These are phyloP conservation scores for Cyberlindnera mrakii DNA, from an alignment of 805 yeast genomes.

Conservation along the genomic window DNA sequence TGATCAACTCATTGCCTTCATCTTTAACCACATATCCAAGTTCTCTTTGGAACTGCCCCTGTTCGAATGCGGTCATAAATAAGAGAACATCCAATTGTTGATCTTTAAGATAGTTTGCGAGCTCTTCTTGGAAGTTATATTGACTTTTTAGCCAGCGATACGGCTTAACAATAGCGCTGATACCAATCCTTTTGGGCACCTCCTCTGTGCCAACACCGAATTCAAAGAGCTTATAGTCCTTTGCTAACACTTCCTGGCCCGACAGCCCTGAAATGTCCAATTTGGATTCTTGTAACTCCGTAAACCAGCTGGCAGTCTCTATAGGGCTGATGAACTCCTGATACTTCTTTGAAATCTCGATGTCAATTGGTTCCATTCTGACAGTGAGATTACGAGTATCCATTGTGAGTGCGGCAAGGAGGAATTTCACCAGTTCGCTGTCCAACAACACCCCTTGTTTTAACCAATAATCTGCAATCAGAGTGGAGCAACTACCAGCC, in stretches of 20 bases:
- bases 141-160: conserved; percentile 34
- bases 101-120: conserved; percentile 1
- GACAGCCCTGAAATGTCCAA: conserved; percentile 57
- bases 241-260: conserved; percentile 57
- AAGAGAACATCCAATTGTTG: conserved; percentile 7
- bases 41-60: conserved; percentile 9
- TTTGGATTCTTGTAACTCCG: conserved; percentile 43
- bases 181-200: conserved; percentile 47
- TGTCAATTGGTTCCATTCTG: conserved; percentile 60
- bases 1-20: conserved; percentile 12
- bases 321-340: conserved; percentile 3
- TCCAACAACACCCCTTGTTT: conserved; percentile 13
- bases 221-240: conserved; percentile 77
- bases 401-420: conserved; percentile 62
- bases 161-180: conserved; percentile 68
- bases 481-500: conserved; percentile 75
- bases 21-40: conserved; percentile 7
- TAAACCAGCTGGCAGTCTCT: conserved; percentile 20
- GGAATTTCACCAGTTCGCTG: conserved; percentile 27
- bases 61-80: conserved; percentile 12
- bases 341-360: conserved; percentile 36
- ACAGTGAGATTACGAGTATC: conserved; percentile 69
- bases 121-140: conserved; percentile 24
- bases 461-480: conserved; percentile 63
- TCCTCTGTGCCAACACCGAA: conserved; percentile 27